These are phyloP conservation scores for Crucihimalaya himalaica DNA, from an alignment of 345 rosid genomes.

Conservation along the genomic window DNA sequence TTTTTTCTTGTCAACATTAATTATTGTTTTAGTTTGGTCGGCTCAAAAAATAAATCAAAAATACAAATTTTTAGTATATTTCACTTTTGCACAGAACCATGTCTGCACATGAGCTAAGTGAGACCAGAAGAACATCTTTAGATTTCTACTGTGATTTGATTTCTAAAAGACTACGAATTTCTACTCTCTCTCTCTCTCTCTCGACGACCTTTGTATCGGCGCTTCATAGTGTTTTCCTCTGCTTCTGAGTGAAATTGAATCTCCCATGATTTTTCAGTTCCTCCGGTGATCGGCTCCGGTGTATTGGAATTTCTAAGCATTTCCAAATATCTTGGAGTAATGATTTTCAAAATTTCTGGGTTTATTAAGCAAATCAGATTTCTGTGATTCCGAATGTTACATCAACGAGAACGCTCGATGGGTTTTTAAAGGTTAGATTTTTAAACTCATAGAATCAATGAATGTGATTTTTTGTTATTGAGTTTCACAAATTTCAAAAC, in stretches of 20 bases:
- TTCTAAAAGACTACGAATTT: not conserved
- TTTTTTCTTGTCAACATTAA: slow-evolving; percentile 10
- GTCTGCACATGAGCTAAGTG: slow-evolving; percentile 10
- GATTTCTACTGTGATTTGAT: not conserved
- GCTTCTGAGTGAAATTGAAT: not conserved
- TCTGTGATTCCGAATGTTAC: not conserved
- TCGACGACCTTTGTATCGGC: not conserved
- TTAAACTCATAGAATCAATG: not conserved
- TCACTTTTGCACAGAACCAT: not conserved
- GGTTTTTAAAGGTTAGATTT: not conserved
- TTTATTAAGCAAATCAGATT: not conserved
- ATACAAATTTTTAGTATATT: not conserved
- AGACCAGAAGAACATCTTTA: not conserved
- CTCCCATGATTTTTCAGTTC: not conserved
- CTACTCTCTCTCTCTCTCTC: not conserved
- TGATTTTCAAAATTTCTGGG: not conserved
- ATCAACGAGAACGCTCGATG: not conserved
- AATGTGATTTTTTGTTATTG: not conserved
- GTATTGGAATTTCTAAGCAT: not conserved
- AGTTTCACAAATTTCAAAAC: not conserved
- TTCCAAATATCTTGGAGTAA: not conserved
- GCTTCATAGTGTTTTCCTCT: slow-evolving; percentile 9
- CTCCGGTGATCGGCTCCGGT: not conserved
- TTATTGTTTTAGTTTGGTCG: slow-evolving; percentile 28
- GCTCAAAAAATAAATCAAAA: slow-evolving; percentile 1